These are phyloP conservation scores for Abrus pulchellus DNA, from an alignment of 306 rosid species.

Conservation along the genomic window DNA sequence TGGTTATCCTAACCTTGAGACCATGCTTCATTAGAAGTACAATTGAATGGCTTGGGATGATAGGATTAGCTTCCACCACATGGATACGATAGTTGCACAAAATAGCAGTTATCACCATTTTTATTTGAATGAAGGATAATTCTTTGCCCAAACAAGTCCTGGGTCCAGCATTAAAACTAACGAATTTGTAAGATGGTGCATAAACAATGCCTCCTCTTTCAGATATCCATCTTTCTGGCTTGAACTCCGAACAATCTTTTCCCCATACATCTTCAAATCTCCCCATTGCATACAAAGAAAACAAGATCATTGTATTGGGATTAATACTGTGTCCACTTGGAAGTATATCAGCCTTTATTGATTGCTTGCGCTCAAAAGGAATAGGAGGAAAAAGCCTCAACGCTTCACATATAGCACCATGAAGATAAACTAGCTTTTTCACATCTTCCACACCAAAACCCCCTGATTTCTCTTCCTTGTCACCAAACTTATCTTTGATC, in stretches of 20 bases:
- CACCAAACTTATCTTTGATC: constrained; percentile 20
- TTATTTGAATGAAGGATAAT: constrained; percentile 53
- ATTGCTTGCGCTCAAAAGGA: constrained; percentile 53
- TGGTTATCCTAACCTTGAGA: constrained; percentile 51
- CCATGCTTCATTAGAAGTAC: constrained; percentile 64
- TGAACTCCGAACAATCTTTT: constrained; percentile 61
- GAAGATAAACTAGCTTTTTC: constrained; percentile 58
- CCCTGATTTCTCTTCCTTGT: neutral
- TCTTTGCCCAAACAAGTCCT: constrained; percentile 68
- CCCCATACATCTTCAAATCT: constrained; percentile 66
- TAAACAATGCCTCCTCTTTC: constrained; percentile 49
- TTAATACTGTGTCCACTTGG: constrained; percentile 63
- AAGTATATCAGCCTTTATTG: constrained; percentile 48
- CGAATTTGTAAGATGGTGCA: constrained; percentile 61
- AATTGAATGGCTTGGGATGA: constrained; percentile 47
- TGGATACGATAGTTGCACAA: constrained; percentile 45
- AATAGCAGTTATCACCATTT: constrained; percentile 50
- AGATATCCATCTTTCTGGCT: constrained; percentile 73
- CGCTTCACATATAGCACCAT: constrained; percentile 61
- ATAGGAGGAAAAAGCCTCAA: constrained; percentile 61
- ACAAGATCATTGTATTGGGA: constrained; percentile 25
- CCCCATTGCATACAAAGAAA: constrained; percentile 64
- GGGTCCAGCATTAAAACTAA: constrained; percentile 62
- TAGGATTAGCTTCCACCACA: constrained; percentile 38
- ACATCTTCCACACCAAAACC: constrained; percentile 25